Conservation (phyloP, 2,329 filamentous ascomycete genomes). For the Cladophialophora bantiana region DNA sequence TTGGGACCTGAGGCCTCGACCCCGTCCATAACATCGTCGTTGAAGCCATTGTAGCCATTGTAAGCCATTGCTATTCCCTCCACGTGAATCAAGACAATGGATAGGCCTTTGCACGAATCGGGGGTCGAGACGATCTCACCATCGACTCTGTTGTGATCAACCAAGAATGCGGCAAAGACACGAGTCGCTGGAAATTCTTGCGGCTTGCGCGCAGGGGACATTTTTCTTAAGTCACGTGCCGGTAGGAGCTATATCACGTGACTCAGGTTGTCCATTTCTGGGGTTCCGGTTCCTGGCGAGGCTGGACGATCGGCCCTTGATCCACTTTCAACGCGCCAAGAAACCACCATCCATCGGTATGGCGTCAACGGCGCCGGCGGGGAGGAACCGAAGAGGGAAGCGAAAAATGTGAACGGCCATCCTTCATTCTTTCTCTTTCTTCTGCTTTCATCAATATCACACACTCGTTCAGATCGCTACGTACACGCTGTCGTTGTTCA, state of each 20-base stretch:
- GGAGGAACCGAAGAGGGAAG: not conserved
- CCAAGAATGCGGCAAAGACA: not conserved
- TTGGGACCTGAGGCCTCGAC: conserved; percentile 55
- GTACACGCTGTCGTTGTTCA: not conserved
- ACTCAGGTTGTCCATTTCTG: too few species aligned
- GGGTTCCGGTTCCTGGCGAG: not conserved
- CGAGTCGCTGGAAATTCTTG: not conserved
- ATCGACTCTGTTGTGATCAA: not conserved
- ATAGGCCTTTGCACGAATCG: not conserved
- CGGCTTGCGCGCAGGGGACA: not conserved
- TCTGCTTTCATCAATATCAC: not conserved
- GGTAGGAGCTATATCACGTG: too few species aligned
- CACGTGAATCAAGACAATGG: not conserved
- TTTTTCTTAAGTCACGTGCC: not conserved
- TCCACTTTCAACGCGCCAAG: not conserved
- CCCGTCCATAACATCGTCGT: conserved; percentile 48
- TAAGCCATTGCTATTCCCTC: conserved; percentile 37
- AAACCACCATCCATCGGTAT: not conserved
- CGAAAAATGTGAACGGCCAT: not conserved
- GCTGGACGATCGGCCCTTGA: not conserved
- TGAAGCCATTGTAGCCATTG: conserved; percentile 38
- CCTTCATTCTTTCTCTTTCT: not conserved
- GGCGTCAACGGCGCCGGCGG: conserved; percentile 4
- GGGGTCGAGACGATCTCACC: not conserved
- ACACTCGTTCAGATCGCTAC: conserved; percentile 3